These are phyloP conservation scores for Closterium sp. DNA, from an alignment of 139 green algal genomes.

Conservation along the genomic window DNA sequence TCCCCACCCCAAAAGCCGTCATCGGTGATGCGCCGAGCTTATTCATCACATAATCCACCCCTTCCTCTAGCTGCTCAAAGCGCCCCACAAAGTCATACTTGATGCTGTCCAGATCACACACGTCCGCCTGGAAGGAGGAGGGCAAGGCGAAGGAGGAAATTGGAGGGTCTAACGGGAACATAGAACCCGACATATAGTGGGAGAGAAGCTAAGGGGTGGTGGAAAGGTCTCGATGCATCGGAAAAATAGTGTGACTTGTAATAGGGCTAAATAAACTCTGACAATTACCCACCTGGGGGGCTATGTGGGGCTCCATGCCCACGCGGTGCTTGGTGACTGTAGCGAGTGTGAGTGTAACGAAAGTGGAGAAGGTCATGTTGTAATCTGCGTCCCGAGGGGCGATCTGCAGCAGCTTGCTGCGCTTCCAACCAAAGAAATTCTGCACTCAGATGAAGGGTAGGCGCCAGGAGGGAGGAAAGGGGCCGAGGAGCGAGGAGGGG, in stretches of 20 bases:
- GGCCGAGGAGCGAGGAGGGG: neutral
- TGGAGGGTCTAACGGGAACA: too few relatives aligned
- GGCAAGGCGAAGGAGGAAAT: too few relatives aligned
- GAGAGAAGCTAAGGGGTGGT: too few relatives aligned
- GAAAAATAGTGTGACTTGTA: too few relatives aligned
- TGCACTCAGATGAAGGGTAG: too few relatives aligned
- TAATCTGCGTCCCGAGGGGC: neutral
- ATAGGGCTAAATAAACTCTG: too few relatives aligned
- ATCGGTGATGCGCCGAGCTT: neutral
- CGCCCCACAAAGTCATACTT: neutral
- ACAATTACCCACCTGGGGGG: neutral
- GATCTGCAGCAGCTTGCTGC: too few relatives aligned
- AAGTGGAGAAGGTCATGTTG: neutral
- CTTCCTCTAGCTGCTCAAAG: neutral
- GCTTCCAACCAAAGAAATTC: too few relatives aligned
- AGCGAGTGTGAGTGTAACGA: neutral
- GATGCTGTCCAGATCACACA: neutral
- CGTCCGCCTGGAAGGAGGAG: neutral
- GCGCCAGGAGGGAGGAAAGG: neutral
- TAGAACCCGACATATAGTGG: too few relatives aligned
- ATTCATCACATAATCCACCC: neutral
- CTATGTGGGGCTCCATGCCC: neutral
- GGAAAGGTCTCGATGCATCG: too few relatives aligned
- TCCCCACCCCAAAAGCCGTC: neutral
- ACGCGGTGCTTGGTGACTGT: neutral